Conservation (phyloP, 192 early-diverging fungal genomes). For the Phycomyces nitens region DNA sequence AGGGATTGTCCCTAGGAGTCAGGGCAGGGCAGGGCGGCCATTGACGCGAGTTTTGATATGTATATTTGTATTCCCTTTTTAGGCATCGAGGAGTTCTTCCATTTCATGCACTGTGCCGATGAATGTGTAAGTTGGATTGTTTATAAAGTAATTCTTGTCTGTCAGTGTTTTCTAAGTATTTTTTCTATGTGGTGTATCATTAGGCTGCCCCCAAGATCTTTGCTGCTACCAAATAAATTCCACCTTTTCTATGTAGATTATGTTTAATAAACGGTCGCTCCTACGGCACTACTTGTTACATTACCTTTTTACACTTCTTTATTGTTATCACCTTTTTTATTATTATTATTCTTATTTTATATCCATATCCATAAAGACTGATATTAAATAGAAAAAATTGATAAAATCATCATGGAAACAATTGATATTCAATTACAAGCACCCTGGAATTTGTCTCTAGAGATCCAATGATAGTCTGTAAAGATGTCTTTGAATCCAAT, state of each 20-base stretch:
- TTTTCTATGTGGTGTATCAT: not conserved
- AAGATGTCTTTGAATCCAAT: too few species aligned
- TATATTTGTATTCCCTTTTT: slow-evolving; percentile 1
- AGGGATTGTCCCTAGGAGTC: not conserved
- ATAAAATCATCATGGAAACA: too few species aligned
- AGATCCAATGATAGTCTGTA: too few species aligned
- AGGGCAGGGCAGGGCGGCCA: not conserved
- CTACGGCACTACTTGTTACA: too few species aligned
- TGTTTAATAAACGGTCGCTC: too few species aligned
- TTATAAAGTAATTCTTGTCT: not conserved
- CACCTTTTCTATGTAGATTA: slow-evolving; percentile 7
- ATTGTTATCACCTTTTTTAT: too few species aligned
- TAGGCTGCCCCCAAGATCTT: slow-evolving; percentile 64
- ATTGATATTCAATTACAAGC: too few species aligned
- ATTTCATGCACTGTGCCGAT: slow-evolving; percentile 80
- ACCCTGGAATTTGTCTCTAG: too few species aligned
- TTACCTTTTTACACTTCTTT: too few species aligned
- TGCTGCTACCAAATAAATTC: slow-evolving; percentile 50
- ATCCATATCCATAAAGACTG: too few species aligned
- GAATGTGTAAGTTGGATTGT: slow-evolving; percentile 64
- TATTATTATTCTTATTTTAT: too few species aligned
- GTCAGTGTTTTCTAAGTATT: not conserved
- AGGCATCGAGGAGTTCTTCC: slow-evolving; percentile 74
- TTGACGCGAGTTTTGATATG: not conserved
- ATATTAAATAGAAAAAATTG: too few species aligned